A percentile compares a stretch with the other conserved stretches of the same genome.
phyloP scores from a whole-genome alignment of 192 early-diverging fungal genomes.

The Chytriomyces sp. region DNA sequence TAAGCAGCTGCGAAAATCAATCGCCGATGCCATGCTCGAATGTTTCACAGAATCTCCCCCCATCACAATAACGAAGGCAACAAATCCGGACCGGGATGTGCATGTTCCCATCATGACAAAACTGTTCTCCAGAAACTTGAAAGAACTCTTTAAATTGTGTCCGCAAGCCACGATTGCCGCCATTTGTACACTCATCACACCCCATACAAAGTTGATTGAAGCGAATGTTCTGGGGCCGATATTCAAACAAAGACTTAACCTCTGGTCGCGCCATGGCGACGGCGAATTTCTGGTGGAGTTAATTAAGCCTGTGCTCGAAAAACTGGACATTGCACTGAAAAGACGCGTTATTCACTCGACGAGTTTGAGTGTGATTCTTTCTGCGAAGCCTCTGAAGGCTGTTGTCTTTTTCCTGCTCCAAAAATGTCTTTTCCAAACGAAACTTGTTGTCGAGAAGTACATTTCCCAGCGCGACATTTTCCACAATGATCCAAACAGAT shows the following conservation, averaged over 20 bases:
- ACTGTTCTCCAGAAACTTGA: constrained; percentile 18
- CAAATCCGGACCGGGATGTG: neutral
- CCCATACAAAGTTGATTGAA: neutral
- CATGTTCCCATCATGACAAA: constrained; percentile 8
- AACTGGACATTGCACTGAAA: no score
- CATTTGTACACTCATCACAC: neutral
- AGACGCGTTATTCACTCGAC: no score
- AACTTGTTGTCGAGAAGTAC: no score
- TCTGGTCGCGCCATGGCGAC: constrained; percentile 1
- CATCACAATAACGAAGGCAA: neutral
- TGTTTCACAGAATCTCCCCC: neutral
- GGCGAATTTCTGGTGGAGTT: neutral
- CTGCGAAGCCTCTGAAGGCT: no score
- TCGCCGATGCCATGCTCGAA: neutral
- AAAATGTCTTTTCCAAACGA: no score
- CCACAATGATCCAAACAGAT: neutral
- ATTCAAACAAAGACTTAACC: neutral
- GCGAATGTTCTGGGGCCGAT: neutral
- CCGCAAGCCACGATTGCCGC: neutral
- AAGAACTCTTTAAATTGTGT: constrained; percentile 6
- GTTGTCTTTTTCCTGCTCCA: no score
- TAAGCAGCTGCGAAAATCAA: neutral
- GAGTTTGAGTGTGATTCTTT: no score
- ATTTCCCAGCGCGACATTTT: neutral
- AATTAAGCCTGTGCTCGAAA: neutral